Evolutionary conservation across 176 grass and related monocot genomes (phyloP).

Genomic region (Urochloa ruziziensis): DNA sequence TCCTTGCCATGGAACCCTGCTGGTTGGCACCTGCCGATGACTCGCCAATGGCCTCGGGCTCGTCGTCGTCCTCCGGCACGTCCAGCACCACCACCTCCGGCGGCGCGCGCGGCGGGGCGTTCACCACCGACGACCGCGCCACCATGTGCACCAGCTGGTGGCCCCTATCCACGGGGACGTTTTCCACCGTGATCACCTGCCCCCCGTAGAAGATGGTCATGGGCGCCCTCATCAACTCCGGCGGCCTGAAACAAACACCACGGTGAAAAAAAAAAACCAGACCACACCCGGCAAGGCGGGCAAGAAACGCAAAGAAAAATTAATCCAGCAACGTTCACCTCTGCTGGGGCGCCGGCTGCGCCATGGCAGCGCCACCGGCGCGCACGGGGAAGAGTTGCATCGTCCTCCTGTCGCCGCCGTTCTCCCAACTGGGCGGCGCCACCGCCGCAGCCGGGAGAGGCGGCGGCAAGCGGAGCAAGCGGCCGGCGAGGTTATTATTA

Average conservation of each 20-base stretch:
- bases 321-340: neutral
- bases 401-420: neutral
- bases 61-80: neutral
- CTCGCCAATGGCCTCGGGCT: no score
- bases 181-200: slow-evolving; percentile 45
- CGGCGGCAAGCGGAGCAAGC: neutral
- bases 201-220: slow-evolving; percentile 80
- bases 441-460: no score
- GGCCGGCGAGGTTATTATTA: neutral
- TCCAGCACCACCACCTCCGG: neutral
- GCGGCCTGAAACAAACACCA: neutral
- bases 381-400: slow-evolving; percentile 46
- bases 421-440: neutral
- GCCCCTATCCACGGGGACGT: slow-evolving; percentile 56
- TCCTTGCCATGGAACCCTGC: slow-evolving; percentile 58
- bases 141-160: slow-evolving; percentile 40
- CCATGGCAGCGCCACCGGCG: neutral
- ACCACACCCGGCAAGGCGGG: no score
- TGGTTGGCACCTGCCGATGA: neutral
- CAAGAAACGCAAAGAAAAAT: no score
- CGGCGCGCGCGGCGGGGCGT: no score
- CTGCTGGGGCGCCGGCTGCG: neutral
- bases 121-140: neutral
- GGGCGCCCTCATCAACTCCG: neutral
- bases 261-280: no score